Percentiles rank a stretch among this genome's conserved stretches.
phyloP scores from a whole-genome alignment of 2,329 filamentous ascomycete genomes.

The Dactylellina cionopaga region DNA sequence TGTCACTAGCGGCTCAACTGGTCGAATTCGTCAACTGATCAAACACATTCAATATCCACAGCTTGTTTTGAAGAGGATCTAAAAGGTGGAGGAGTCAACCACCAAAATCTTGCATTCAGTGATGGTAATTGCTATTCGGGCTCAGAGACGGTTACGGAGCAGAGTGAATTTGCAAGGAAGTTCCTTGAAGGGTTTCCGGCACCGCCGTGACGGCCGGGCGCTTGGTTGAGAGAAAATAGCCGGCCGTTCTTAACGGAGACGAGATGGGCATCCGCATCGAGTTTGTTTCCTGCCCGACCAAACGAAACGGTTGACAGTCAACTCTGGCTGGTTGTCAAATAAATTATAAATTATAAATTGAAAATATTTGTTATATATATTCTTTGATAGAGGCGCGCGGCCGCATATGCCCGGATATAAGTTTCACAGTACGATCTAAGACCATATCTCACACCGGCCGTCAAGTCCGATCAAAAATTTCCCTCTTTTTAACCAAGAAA shows the following conservation, averaged over 20 bases:
- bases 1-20: slow-evolving; percentile 27
- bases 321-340: too few species aligned
- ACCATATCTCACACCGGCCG: slow-evolving; percentile 16
- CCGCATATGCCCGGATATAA: slow-evolving; percentile 16
- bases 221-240: slow-evolving; percentile 14
- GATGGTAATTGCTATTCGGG: too few species aligned
- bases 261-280: slow-evolving; percentile 11
- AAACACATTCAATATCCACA: slow-evolving; percentile 29
- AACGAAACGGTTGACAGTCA: too few species aligned
- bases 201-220: slow-evolving; percentile 15
- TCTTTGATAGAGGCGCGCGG: not conserved
- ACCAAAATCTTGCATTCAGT: not conserved
- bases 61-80: not conserved
- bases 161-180: slow-evolving; percentile 25
- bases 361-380: not conserved
- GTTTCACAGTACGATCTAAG: slow-evolving; percentile 36
- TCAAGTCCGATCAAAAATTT: slow-evolving; percentile 18
- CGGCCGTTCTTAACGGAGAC: slow-evolving; percentile 27
- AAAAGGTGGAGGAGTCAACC: not conserved
- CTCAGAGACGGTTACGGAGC: not conserved
- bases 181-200: slow-evolving; percentile 30
- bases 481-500: slow-evolving; percentile 3
- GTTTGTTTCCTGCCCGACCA: too few species aligned
- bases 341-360: not conserved
- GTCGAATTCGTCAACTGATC: slow-evolving; percentile 15